phyloP scores from a whole-genome alignment of 768 basidiomycete species.

The Russula sp. region DNA sequence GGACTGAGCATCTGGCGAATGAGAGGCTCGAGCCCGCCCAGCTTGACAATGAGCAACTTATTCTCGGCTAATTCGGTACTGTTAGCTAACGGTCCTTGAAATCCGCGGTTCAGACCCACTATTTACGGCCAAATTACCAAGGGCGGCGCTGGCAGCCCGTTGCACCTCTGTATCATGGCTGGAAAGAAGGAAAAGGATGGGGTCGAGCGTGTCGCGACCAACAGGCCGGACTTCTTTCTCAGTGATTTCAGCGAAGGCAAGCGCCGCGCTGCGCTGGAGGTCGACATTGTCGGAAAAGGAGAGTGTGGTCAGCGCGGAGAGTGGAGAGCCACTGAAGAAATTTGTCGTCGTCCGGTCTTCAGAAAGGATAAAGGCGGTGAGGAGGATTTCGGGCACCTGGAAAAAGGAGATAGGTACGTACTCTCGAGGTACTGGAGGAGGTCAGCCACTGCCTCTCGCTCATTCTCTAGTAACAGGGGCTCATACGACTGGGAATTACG shows the following conservation, averaged over 20 bases:
- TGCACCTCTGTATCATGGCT: conserved; percentile 99
- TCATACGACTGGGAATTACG: conserved; percentile 84
- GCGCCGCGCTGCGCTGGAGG: conserved; percentile 93
- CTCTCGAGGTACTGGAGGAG: conserved; percentile 97
- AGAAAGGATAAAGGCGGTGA: background rate
- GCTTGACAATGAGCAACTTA: conserved; percentile 96
- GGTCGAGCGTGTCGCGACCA: conserved; percentile 94
- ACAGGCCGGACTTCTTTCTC: conserved; percentile 99
- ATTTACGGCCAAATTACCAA: conserved; percentile 97
- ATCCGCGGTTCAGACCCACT: conserved; percentile 48
- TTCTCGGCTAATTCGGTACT: conserved; percentile 69
- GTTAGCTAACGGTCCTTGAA: conserved; percentile 2
- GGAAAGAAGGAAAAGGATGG: conserved; percentile 93
- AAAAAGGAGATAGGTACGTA: conserved; percentile 36
- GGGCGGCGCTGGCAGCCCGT: conserved; percentile 92
- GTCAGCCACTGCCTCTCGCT: conserved; percentile 97
- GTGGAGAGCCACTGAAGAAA: conserved; percentile 92
- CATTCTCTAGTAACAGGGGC: conserved; percentile 82
- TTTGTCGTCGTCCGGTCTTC: conserved; percentile 98
- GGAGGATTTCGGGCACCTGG: background rate
- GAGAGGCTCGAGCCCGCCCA: conserved; percentile 94
- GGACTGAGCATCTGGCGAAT: conserved; percentile 99
- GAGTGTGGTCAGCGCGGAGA: conserved; percentile 90
- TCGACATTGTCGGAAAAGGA: conserved; percentile 99
- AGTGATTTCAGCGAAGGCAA: conserved; percentile 98